These are phyloP conservation scores for Hericium erinaceus DNA, from an alignment of 768 basidiomycete genomes.

Conservation along the genomic window DNA sequence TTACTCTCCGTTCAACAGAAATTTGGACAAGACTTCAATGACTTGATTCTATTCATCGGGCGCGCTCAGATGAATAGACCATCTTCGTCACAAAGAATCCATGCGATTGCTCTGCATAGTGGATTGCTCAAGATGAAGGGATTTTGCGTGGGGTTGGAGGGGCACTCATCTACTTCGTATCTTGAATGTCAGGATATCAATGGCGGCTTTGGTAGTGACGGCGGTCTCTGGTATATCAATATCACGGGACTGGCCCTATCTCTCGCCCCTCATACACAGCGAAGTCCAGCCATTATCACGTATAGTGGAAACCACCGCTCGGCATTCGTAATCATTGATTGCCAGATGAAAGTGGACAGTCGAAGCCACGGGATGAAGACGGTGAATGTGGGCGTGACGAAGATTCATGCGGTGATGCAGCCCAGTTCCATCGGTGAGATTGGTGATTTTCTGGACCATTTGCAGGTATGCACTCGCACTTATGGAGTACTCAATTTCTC, in stretches of 20 bases:
- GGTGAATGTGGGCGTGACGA: conserved; percentile 53
- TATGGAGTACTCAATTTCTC: conserved; percentile 8
- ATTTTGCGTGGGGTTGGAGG: conserved; percentile 72
- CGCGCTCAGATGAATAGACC: conserved; percentile 38
- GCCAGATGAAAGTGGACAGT: conserved; percentile 29
- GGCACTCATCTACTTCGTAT: conserved; percentile 60
- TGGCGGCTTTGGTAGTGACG: conserved; percentile 44
- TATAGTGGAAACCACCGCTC: conserved; percentile 58
- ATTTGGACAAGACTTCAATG: conserved; percentile 84
- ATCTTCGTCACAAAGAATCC: conserved; percentile 2
- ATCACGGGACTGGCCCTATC: conserved; percentile 78
- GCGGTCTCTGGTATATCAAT: conserved; percentile 50
- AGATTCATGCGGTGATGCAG: conserved; percentile 90
- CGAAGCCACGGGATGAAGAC: conserved; percentile 8
- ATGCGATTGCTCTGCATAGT: conserved; percentile 20
- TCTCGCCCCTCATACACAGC: conserved; percentile 50
- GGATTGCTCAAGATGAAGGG: conserved; percentile 64
- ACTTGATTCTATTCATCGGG: conserved; percentile 57
- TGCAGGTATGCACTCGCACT: conserved; percentile 44
- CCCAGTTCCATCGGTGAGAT: conserved; percentile 87
- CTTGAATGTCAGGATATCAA: conserved; percentile 70
- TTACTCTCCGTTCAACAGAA: conserved; percentile 78
- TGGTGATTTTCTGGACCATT: conserved; percentile 79
- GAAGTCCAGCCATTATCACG: conserved; percentile 25
- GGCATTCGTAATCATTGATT: conserved; percentile 80